Conservation (phyloP, 2,329 filamentous ascomycete genomes). For the Neophaeococcomyces aloes region DNA sequence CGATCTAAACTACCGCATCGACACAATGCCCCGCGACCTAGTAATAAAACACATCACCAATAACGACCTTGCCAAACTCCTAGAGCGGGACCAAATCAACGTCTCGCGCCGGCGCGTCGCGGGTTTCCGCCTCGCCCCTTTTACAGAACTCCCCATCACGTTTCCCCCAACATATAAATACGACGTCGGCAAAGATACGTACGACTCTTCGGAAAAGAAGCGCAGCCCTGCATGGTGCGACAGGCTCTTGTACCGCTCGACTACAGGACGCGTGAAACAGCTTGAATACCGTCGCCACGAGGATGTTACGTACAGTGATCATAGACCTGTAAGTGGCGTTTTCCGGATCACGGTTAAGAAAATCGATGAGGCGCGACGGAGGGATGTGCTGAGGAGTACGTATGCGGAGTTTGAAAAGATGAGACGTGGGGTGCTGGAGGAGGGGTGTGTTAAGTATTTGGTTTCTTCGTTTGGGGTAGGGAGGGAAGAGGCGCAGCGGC, state of each 20-base stretch:
- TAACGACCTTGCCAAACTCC: constrained; percentile 70
- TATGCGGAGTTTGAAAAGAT: constrained; percentile 64
- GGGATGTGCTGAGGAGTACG: constrained; percentile 59
- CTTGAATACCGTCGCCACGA: constrained; percentile 82
- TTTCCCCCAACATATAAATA: constrained; percentile 99
- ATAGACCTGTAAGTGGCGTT: constrained; percentile 76
- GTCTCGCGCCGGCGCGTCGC: constrained; percentile 83
- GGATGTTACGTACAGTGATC: constrained; percentile 70
- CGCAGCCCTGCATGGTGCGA: constrained; percentile 95
- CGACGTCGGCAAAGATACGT: constrained; percentile 86
- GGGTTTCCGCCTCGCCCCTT: constrained; percentile 75
- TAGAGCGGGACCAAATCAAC: constrained; percentile 87
- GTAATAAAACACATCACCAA: constrained; percentile 76
- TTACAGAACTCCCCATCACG: constrained; percentile 79
- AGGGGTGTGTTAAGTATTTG: constrained; percentile 17
- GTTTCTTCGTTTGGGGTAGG: constrained; percentile 7
- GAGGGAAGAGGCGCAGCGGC: constrained; percentile 1
- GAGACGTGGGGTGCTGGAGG: constrained; percentile 15
- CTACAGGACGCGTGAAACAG: constrained; percentile 71
- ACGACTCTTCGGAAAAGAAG: constrained; percentile 91
- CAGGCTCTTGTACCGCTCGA: constrained; percentile 67
- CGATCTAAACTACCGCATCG: constrained; percentile 95
- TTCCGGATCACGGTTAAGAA: constrained; percentile 81
- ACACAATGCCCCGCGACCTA: constrained; percentile 88
- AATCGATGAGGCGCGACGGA: constrained; percentile 57